phyloP scores from a whole-genome alignment of 257 asterid species.

The Thymus mandschuricus region DNA sequence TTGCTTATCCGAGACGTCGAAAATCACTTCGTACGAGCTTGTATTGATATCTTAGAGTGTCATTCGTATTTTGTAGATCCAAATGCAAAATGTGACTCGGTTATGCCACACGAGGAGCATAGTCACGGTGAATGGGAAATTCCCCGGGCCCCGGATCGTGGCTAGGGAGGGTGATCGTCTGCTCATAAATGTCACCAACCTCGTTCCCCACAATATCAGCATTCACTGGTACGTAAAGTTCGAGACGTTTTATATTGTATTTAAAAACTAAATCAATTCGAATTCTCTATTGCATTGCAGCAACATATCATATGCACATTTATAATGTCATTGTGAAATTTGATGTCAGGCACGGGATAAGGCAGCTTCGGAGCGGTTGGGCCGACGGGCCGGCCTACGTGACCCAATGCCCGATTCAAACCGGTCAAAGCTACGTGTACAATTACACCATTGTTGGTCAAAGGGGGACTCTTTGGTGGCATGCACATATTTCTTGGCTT shows the following conservation, averaged over 20 bases:
- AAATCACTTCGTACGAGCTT: no score
- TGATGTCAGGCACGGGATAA: constrained; percentile 25
- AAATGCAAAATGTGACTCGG: constrained; percentile 59
- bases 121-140: constrained; percentile 67
- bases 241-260: neutral
- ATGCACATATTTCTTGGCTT: constrained; percentile 52
- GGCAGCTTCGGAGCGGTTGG: constrained; percentile 31
- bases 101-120: constrained; percentile 65
- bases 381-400: constrained; percentile 31
- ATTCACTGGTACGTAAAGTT: constrained; percentile 56
- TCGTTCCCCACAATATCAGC: constrained; percentile 53
- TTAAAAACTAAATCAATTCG: neutral
- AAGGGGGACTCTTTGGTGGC: constrained; percentile 33
- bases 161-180: constrained; percentile 71
- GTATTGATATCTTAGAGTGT: no score
- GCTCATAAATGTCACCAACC: constrained; percentile 56
- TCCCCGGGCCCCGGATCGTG: constrained; percentile 65
- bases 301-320: neutral
- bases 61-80: constrained; percentile 33
- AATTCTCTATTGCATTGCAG: neutral
- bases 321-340: neutral
- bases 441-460: constrained; percentile 26
- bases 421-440: constrained; percentile 30
- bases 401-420: constrained; percentile 29
- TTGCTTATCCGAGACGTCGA: no score